Base-by-base conservation (phyloP, 2,329 filamentous ascomycete species). In the Cercospora zeina region DNA sequence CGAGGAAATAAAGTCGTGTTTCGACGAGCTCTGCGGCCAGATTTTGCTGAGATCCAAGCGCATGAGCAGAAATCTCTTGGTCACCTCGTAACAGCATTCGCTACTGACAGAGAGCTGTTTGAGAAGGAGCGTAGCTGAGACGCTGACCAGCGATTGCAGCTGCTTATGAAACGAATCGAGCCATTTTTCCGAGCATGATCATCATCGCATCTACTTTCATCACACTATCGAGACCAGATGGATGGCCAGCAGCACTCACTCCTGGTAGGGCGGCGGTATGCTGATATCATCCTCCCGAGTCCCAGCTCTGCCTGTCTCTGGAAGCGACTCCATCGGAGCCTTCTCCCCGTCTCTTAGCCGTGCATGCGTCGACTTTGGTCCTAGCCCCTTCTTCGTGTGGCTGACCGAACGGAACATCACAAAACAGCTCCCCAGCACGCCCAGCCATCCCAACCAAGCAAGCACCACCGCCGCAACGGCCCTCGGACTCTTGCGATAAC, bases 391-490 rank as follows among this genome's bases (percentile, higher is more conserved):
- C 47, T 78, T 77, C 58, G 75, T 75, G 62, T 79, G 74, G 13
- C 67, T 63, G 59, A 78, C 70, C n/a, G 71, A 74, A 13, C 70
- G 65, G 72, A 76, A 78, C 27, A 80, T 67, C 1, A 79, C 60
- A 16, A 74, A 68, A 16, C 76, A 76, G 66, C 77, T 79, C 47
- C 77, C 77, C 59, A 82, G 75, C 0, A 82, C 81, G 14, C 75
- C 77, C 1, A 83, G 61, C 68, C 79, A 78, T 0, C 83, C 83
- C 0, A 79, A 73, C 83, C 83, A 86, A 14, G 81, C 67, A 21
- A 85, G 79, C 0, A 84, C 81, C 3, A 81, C 77, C 39, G 80
- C 79, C 1, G 81, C 81, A 58, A 85, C 70, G 8, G 79, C 81
- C 9, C 81, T 74, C 0, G 77, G 77, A 61, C 84, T 85, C 16